These are phyloP conservation scores for Quercus berberidifolia DNA, from an alignment of 306 rosid genomes.

Conservation along the genomic window DNA sequence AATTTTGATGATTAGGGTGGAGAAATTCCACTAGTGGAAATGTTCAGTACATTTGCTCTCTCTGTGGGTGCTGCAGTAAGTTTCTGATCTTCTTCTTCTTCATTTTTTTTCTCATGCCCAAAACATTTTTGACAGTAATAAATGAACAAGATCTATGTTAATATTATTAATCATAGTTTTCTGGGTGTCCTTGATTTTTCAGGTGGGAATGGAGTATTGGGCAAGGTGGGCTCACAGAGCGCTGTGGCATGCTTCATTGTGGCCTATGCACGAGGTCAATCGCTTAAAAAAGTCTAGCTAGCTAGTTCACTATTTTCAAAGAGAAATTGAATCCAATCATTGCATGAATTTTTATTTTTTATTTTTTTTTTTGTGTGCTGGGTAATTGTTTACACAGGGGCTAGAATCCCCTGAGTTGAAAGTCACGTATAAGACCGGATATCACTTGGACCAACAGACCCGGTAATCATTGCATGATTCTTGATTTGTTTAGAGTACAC, in stretches of 20 bases:
- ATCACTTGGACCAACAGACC: too few species aligned
- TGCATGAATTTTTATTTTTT: too few species aligned
- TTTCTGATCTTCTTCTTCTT: neutral
- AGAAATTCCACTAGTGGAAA: constrained; percentile 70
- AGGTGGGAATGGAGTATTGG: constrained; percentile 76
- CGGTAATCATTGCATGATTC: too few species aligned
- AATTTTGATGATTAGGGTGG: constrained; percentile 55
- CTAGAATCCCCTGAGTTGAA: too few species aligned
- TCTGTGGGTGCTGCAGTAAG: constrained; percentile 89
- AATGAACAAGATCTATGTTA: neutral
- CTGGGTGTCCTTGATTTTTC: neutral
- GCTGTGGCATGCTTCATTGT: constrained; percentile 61
- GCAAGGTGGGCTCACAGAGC: constrained; percentile 71
- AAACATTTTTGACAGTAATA: neutral
- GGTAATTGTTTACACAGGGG: too few species aligned
- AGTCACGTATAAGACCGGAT: too few species aligned
- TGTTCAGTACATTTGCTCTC: constrained; percentile 90
- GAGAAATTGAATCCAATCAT: too few species aligned
- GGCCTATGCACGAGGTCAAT: constrained; percentile 64
- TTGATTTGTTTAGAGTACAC: too few species aligned
- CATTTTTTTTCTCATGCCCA: neutral
- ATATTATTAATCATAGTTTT: neutral
- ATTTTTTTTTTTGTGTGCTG: too few species aligned
- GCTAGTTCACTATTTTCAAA: neutral
- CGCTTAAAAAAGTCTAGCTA: too few species aligned